Evolutionary conservation across 306 rosid species (phyloP), one percentile per base, ranked within the genome.

Genomic region (Mucuna pruriens): DNA sequence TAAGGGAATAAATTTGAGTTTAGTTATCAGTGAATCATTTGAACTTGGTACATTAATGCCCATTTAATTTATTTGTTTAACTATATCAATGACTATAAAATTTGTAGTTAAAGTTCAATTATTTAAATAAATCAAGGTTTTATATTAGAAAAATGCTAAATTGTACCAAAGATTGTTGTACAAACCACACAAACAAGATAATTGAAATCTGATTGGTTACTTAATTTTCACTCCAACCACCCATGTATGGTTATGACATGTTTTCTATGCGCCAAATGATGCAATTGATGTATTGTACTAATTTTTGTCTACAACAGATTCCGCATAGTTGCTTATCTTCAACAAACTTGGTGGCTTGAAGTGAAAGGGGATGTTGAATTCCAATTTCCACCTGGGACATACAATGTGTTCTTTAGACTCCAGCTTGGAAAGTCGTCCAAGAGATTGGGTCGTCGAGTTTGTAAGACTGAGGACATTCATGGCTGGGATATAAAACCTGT

Each of bases 271-370:
- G 5, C 74, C 72, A 44, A 4, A 31, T 15, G 26, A 19, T 51
- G 48, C 4, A 84, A 31, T 16, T 71, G 69, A 49, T 78, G n/a
- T 13, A n/a, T 26, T 58, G 29, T 64, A 5, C 40, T 65, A 1
- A 19, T 54, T 25, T 71, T 2, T 67, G 29, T 49, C 63, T 9
- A 5, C 45, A 82, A 25, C 75, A 95, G 98, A 85, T 95, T 95
- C 85, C 90, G 83, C 36, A 88, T 84, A 70, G 89, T 91, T 78
- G 98, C 98, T 6, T 95, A 95, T 91, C 98, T 95, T 79, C 95
- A 92, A 54, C 97, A 95, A 80, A 92, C 84, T 42, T 95, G 98
- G 98, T 95, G 98, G 98, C 89, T 95, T 31, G 97, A 95, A 87
- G 90, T 91, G 33, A 86, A 77, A 67, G 97, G 97, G 39, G 97